phyloP scores from a whole-genome alignment of 148 eudicot genomes.

The Amaranthus cruentus region DNA sequence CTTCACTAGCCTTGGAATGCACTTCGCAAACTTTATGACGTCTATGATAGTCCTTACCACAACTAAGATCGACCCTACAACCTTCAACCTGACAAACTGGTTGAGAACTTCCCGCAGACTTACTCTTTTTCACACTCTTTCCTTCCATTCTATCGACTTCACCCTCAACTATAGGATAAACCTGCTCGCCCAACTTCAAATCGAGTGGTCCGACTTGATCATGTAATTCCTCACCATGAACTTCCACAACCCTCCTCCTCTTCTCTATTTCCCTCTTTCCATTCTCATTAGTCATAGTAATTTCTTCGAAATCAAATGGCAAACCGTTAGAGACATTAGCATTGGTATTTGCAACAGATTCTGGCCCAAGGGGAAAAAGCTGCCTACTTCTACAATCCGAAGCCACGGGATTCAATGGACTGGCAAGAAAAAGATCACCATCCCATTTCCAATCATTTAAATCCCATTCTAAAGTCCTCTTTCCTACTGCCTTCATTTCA shows the following conservation, averaged over 20 bases:
- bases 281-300: constrained; percentile 28
- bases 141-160: constrained; percentile 45
- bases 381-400: constrained; percentile 60
- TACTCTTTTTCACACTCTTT: constrained; percentile 63
- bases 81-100: constrained; percentile 84
- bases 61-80: constrained; percentile 68
- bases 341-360: constrained; percentile 20
- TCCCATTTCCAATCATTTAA: constrained; percentile 98
- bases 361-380: constrained; percentile 42
- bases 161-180: constrained; percentile 47
- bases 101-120: constrained; percentile 39
- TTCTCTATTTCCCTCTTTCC: constrained; percentile 57
- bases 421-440: constrained; percentile 62
- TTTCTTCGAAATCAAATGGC: constrained; percentile 32
- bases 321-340: constrained; percentile 34
- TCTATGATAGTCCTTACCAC: constrained; percentile 80
- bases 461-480: constrained; percentile 81
- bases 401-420: constrained; percentile 41
- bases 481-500: constrained; percentile 48
- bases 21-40: constrained; percentile 87
- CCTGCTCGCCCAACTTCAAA: constrained; percentile 75
- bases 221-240: constrained; percentile 42
- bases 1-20: constrained; percentile 77
- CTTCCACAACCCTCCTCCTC: constrained; percentile 40
- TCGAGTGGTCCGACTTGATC: constrained; percentile 49